phyloP scores from a whole-genome alignment of 345 rosid species.

The Eucalyptus regnans region DNA sequence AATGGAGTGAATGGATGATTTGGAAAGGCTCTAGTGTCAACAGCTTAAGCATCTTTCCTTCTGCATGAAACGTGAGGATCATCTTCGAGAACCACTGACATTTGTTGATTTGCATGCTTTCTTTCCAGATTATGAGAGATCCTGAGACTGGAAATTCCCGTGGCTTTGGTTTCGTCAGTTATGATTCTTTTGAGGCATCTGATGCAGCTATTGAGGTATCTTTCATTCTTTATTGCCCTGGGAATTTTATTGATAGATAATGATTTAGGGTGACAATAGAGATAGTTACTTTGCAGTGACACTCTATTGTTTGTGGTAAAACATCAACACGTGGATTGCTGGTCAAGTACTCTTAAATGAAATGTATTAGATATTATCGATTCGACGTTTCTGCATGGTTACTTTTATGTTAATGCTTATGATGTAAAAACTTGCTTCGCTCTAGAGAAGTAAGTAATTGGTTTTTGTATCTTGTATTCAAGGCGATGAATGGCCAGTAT shows the following conservation, averaged over 20 bases:
- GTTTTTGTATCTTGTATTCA: neutral
- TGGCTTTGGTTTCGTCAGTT: constrained; percentile 97
- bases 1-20: neutral
- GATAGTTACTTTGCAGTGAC: neutral
- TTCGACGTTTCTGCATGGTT: neutral
- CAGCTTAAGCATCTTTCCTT: neutral
- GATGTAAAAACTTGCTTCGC: neutral
- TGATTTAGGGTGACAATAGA: neutral
- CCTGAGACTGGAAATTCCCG: constrained; percentile 97
- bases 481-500: constrained; percentile 98
- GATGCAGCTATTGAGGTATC: constrained; percentile 97
- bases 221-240: neutral
- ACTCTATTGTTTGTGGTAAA: neutral
- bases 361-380: neutral
- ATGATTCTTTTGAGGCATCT: constrained; percentile 97
- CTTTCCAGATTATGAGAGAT: constrained; percentile 87
- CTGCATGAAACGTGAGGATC: neutral
- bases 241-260: neutral
- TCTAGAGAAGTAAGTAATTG: neutral
- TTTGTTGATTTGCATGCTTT: neutral
- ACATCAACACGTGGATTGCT: neutral
- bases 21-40: neutral
- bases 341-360: neutral
- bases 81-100: neutral
- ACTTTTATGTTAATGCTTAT: neutral